A percentile compares a stretch with the other conserved stretches of the same genome.
Conservation (phyloP, 2,329 filamentous ascomycete species). For the Xylaria sp. region DNA sequence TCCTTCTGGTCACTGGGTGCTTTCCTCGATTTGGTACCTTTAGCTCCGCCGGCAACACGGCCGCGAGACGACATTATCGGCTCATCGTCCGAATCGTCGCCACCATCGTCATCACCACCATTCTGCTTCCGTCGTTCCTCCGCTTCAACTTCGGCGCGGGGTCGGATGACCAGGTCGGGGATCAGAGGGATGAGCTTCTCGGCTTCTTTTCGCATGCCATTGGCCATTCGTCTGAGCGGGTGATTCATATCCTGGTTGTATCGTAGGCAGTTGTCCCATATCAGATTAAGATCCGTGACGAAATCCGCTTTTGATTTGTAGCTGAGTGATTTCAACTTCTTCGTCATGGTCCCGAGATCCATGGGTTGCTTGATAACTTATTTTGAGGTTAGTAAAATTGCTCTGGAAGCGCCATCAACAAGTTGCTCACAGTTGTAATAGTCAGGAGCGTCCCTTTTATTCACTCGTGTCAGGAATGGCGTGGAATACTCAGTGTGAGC, state of each 20-base stretch:
- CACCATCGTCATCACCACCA: constrained; percentile 82
- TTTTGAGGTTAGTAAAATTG: constrained; percentile 42
- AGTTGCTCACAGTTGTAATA: constrained; percentile 83
- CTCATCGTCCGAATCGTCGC: constrained; percentile 94
- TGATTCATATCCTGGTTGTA: constrained; percentile 94
- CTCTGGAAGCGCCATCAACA: constrained; percentile 22
- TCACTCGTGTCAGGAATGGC: constrained; percentile 93
- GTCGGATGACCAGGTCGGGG: constrained; percentile 88
- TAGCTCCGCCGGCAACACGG: constrained; percentile 84
- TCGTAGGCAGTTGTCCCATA: constrained; percentile 96
- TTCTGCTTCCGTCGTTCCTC: constrained; percentile 87
- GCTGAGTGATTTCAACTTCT: constrained; percentile 85
- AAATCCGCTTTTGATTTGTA: constrained; percentile 96
- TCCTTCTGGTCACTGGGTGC: constrained; percentile 79
- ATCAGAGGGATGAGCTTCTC: constrained; percentile 96
- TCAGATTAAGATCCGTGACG: constrained; percentile 90
- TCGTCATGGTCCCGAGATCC: constrained; percentile 98
- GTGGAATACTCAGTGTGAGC: constrained; percentile 97
- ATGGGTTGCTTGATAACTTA: constrained; percentile 95
- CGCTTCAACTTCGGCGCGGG: constrained; percentile 92
- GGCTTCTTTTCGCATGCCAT: constrained; percentile 96
- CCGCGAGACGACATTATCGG: constrained; percentile 98
- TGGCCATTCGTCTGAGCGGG: constrained; percentile 88
- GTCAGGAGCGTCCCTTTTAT: constrained; percentile 96
- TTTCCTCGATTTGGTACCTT: constrained; percentile 81